Evolutionary conservation across 257 asterid species (phyloP).

Genomic region (Nyctanthes arbortristis): DNA sequence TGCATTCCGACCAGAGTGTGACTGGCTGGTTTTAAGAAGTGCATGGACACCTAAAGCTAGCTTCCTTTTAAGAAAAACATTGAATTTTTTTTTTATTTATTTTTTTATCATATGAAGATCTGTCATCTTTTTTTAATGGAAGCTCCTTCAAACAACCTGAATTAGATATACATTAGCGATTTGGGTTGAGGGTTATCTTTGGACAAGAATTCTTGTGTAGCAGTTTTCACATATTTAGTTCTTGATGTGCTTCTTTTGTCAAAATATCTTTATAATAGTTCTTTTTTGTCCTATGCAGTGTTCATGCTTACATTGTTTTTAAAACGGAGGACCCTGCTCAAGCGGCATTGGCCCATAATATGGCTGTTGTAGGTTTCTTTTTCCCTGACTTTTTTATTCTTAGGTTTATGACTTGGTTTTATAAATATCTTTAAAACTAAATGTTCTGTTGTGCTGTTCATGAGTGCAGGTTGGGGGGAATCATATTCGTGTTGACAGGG

Average conservation of each 20-base stretch:
- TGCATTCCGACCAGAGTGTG: not conserved
- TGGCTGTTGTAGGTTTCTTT: slow-evolving; percentile 77
- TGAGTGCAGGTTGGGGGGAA: slow-evolving; percentile 74
- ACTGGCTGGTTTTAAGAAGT: not conserved
- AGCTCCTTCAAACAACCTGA: slow-evolving; percentile 4
- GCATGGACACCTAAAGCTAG: not conserved
- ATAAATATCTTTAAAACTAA: not conserved
- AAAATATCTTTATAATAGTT: not conserved
- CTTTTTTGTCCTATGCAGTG: slow-evolving; percentile 55
- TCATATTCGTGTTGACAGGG: slow-evolving; percentile 95
- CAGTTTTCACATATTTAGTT: not conserved
- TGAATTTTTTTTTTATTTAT: too few relatives aligned
- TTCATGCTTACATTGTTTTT: slow-evolving; percentile 87
- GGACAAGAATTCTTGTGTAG: not conserved
- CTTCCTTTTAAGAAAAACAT: not conserved
- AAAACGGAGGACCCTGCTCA: slow-evolving; percentile 84
- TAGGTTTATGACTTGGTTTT: not conserved
- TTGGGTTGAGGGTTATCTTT: too few relatives aligned
- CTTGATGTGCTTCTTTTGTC: not conserved
- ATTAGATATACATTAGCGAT: too few relatives aligned
- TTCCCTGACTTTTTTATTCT: slow-evolving; percentile 2
- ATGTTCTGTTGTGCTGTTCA: slow-evolving; percentile 20
- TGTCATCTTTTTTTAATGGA: not conserved
- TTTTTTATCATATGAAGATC: too few relatives aligned
- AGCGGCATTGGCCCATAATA: slow-evolving; percentile 80